Evolutionary conservation across 2,329 filamentous ascomycete species (phyloP), one percentile per base, ranked within the genome.

Genomic region (Cercospora sojina): DNA sequence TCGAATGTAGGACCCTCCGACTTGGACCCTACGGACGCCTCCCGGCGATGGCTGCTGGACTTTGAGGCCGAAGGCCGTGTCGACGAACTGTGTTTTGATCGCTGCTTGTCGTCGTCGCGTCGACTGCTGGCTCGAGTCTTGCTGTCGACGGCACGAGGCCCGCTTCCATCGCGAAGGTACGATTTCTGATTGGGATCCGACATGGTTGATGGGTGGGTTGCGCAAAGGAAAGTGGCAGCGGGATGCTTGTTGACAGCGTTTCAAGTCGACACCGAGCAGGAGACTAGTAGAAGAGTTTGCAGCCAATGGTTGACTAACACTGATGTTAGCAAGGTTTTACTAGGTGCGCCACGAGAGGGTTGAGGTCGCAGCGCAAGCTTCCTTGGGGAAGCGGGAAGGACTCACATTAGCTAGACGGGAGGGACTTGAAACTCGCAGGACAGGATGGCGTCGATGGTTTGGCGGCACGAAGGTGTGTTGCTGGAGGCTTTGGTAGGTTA

Each of bases 71-170:
- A 72, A 5, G 69, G 69, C 31, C 72, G 67, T 47, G 64, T 59
- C 4, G 67, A 69, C 29, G 65, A 62, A 56, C 68, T 67, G 58
- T 70, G 67, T 60, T 71, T 73, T 16, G 73, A 69, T 64, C 69
- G 68, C 25, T 64, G 65, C 32, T 69, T 66, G 60, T 74, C 71
- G 59, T 72, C 72, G 57, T 67, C 68, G 25, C 71, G 70, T 58
- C 65, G 65, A 43, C 70, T 69, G 61, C 71, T 69, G 47, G 66
- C 62, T 5, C 70, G 66, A 25, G 55, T 60, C 65, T 73, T 73
- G 29, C 64, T 68, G 57, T 75, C 74, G 38, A 76, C 73, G 20
- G 71, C 72, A 51, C 73, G 72, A 60, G 74, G 74, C 23, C 74
- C 74, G 57, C 65, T 64, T 60, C 63, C 67, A 67, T 75, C 73